phyloP scores from a whole-genome alignment of 1,284 basidiomycete genomes.

The Irpex sp. region DNA sequence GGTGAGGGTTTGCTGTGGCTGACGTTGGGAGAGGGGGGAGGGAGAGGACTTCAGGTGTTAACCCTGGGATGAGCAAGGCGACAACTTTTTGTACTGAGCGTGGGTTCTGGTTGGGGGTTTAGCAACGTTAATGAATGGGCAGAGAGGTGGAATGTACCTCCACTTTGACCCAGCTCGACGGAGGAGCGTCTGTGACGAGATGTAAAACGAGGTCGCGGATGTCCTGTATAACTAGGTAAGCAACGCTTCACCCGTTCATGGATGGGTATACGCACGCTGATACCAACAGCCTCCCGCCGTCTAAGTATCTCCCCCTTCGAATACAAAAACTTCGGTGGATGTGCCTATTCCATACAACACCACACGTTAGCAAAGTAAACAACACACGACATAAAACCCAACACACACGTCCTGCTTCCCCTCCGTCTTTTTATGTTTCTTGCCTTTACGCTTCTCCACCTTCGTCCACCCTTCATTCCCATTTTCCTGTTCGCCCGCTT shows the following conservation, averaged over 20 bases:
- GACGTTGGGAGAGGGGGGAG: conserved; percentile 63
- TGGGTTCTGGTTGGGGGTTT: conserved; percentile 50
- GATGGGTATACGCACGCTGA: conserved; percentile 52
- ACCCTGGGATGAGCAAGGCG: conserved; percentile 75
- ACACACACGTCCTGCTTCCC: conserved; percentile 57
- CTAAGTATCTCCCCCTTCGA: conserved; percentile 69
- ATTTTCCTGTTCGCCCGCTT: conserved; percentile 12
- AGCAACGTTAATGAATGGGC: neutral
- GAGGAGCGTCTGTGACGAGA: conserved; percentile 76
- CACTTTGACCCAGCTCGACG: conserved; percentile 79
- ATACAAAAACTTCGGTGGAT: conserved; percentile 78
- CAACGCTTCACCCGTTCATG: neutral
- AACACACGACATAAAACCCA: conserved; percentile 11
- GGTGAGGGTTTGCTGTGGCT: conserved; percentile 61
- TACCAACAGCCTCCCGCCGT: conserved; percentile 67
- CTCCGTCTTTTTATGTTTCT: conserved; percentile 63
- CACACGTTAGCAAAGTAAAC: neutral
- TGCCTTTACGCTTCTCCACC: conserved; percentile 70
- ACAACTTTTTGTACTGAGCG: conserved; percentile 74
- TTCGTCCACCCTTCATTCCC: conserved; percentile 65
- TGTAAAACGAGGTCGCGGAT: conserved; percentile 82
- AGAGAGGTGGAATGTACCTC: conserved; percentile 49
- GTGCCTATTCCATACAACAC: conserved; percentile 33
- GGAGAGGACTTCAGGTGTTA: conserved; percentile 67
- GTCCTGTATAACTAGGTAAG: conserved; percentile 48